Evolutionary conservation across 2,329 filamentous ascomycete genomes (phyloP).

Genomic region (Hawksworthiomyces lignivorus): DNA sequence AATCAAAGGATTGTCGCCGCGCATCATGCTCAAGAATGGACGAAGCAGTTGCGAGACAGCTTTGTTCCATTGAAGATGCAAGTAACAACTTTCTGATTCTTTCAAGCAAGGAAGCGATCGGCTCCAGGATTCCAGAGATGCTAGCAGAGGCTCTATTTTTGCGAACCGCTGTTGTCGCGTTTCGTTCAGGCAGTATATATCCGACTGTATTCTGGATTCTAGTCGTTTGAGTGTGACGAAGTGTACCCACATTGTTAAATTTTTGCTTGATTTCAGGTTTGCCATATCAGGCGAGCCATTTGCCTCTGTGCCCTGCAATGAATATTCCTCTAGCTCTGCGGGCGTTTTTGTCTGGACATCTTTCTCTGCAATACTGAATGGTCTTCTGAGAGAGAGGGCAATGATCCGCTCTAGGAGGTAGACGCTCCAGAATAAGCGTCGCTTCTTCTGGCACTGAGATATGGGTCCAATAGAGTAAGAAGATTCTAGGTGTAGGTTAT

Average conservation of each 20-base stretch:
- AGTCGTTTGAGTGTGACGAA: conserved; percentile 37
- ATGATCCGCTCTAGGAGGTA: conserved; percentile 43
- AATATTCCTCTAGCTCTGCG: background rate
- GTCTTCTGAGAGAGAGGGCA: conserved; percentile 41
- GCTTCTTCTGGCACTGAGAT: conserved; percentile 5
- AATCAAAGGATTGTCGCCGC: conserved; percentile 36
- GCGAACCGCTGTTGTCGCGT: conserved; percentile 32
- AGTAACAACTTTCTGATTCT: conserved; percentile 24
- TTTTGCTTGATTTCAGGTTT: no score
- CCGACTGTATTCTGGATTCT: conserved; percentile 42
- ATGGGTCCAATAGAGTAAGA: background rate
- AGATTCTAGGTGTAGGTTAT: conserved; percentile 34
- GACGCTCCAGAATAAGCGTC: conserved; percentile 45
- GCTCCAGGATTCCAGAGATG: conserved; percentile 37
- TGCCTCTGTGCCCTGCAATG: no score
- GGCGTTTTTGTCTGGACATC: conserved; percentile 34
- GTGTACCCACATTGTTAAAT: conserved; percentile 3
- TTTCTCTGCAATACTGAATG: conserved; percentile 40
- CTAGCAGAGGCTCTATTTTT: conserved; percentile 38
- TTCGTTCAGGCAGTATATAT: conserved; percentile 42
- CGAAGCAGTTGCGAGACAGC: conserved; percentile 42
- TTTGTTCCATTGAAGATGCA: conserved; percentile 41
- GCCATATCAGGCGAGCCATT: no score
- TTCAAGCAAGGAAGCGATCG: background rate
- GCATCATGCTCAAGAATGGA: conserved; percentile 39